Evolutionary conservation across 805 yeast genomes (phyloP).

Genomic region (Cyberlindnera suaveolens): DNA sequence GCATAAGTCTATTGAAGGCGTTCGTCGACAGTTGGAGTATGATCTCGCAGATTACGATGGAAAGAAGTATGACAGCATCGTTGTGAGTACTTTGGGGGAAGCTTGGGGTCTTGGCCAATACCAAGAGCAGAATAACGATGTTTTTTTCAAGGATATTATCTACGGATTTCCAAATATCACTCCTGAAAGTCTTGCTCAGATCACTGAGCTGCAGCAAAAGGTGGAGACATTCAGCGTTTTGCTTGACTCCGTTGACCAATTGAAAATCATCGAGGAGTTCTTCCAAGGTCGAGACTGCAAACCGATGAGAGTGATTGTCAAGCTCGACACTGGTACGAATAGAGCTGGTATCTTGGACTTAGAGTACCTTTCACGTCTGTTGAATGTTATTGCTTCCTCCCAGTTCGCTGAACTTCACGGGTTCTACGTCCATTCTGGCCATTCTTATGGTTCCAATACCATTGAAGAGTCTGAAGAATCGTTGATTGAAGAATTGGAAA

Average conservation of each 20-base stretch:
- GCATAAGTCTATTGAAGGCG: constrained; percentile 61
- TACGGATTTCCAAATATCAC: constrained; percentile 56
- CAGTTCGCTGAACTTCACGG: constrained; percentile 47
- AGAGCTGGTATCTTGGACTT: constrained; percentile 53
- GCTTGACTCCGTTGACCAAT: constrained; percentile 56
- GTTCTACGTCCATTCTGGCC: constrained; percentile 77
- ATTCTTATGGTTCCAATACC: constrained; percentile 49
- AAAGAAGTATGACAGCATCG: constrained; percentile 39
- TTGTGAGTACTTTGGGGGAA: constrained; percentile 66
- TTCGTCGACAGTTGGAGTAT: constrained; percentile 45
- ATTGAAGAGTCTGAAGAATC: constrained; percentile 39
- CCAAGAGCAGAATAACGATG: constrained; percentile 23
- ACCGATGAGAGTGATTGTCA: constrained; percentile 61
- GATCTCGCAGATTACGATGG: constrained; percentile 27
- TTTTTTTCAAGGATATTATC: constrained; percentile 38
- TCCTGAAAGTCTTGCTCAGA: constrained; percentile 40
- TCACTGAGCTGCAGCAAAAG: constrained; percentile 35
- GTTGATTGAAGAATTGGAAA: constrained; percentile 50
- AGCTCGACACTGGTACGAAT: constrained; percentile 65
- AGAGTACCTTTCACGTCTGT: constrained; percentile 29
- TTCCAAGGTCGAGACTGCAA: constrained; percentile 19
- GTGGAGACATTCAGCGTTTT: constrained; percentile 46
- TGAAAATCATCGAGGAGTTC: constrained; percentile 39
- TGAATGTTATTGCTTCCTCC: constrained; percentile 27
- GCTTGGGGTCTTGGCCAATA: constrained; percentile 44